Evolutionary conservation across 257 asterid species (phyloP).

Genomic region (Penstemon davidsonii): DNA sequence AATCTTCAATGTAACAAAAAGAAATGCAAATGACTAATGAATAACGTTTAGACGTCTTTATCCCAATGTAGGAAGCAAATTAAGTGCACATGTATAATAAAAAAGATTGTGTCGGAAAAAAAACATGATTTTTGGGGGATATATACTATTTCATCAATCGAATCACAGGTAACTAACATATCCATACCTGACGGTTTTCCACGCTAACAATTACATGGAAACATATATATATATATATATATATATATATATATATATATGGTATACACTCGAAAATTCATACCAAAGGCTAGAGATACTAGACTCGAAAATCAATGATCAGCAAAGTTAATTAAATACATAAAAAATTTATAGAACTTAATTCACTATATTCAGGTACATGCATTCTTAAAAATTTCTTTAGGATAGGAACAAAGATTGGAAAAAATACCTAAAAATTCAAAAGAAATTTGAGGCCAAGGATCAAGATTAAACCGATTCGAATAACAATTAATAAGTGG

Average conservation of each 20-base stretch:
- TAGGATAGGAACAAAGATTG: slow-evolving; percentile 35
- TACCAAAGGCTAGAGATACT: slow-evolving; percentile 32
- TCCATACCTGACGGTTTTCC: background rate
- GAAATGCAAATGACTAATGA: slow-evolving; percentile 21
- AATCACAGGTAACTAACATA: slow-evolving; percentile 8
- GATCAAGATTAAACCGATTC: slow-evolving; percentile 33
- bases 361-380: slow-evolving; percentile 21
- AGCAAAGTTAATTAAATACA: slow-evolving; percentile 24
- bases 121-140: too few relatives aligned
- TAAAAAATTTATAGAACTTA: slow-evolving; percentile 1
- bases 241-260: background rate
- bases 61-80: slow-evolving; percentile 19
- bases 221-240: background rate
- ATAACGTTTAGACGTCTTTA: slow-evolving; percentile 6
- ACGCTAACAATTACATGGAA: slow-evolving; percentile 24
- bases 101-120: too few relatives aligned
- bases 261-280: background rate
- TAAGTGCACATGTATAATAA: background rate
- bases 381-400: slow-evolving; percentile 31
- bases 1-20: slow-evolving; percentile 19
- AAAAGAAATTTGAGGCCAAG: slow-evolving; percentile 13
- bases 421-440: slow-evolving; percentile 35
- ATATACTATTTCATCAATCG: too few relatives aligned
- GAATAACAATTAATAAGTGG: slow-evolving; percentile 28
- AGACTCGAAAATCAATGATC: slow-evolving; percentile 35